Conservation (phyloP, 1,284 basidiomycete genomes). For the Rhodotorula sp. region DNA sequence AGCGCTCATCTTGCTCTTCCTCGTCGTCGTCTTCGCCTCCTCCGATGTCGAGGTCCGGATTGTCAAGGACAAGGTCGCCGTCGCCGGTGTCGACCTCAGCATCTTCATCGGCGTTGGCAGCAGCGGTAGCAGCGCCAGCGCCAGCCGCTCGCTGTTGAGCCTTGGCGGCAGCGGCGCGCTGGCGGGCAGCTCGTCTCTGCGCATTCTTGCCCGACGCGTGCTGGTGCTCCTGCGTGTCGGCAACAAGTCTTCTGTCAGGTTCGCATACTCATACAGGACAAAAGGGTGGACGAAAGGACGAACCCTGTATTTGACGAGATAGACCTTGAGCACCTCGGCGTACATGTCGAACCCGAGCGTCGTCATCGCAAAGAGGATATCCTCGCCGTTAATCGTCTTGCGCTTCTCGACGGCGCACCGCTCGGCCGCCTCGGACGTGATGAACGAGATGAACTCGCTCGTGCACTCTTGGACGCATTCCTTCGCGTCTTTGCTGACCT, state of each 20-base stretch:
- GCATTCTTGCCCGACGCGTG: slow-evolving; percentile 34
- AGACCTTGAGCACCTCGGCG: slow-evolving; percentile 78
- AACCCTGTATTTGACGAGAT: slow-evolving; percentile 81
- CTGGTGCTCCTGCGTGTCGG: slow-evolving; percentile 19
- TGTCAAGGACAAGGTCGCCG: too few relatives aligned
- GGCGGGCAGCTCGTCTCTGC: slow-evolving; percentile 28
- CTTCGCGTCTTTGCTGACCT: slow-evolving; percentile 47
- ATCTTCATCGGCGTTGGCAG: slow-evolving; percentile 11
- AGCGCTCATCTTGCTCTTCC: neutral
- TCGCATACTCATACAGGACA: neutral
- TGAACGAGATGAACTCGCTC: slow-evolving; percentile 50
- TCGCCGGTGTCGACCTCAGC: slow-evolving; percentile 8
- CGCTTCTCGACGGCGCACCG: slow-evolving; percentile 53
- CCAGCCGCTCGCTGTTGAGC: neutral
- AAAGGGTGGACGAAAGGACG: slow-evolving; percentile 43
- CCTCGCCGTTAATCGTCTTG: slow-evolving; percentile 79
- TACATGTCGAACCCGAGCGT: slow-evolving; percentile 94
- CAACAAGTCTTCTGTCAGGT: too few relatives aligned
- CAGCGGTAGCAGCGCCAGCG: neutral
- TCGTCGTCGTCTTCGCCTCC: neutral
- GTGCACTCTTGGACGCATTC: slow-evolving; percentile 52
- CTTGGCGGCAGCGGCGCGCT: neutral
- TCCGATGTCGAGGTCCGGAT: slow-evolving; percentile 1
- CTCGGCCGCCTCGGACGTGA: slow-evolving; percentile 51
- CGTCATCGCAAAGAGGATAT: slow-evolving; percentile 78